A percentile compares a stretch with the other conserved stretches of the same genome.
These are phyloP conservation scores for Emiliania huxleyi DNA, from an alignment of 78 protist species.

Conservation along the genomic window DNA sequence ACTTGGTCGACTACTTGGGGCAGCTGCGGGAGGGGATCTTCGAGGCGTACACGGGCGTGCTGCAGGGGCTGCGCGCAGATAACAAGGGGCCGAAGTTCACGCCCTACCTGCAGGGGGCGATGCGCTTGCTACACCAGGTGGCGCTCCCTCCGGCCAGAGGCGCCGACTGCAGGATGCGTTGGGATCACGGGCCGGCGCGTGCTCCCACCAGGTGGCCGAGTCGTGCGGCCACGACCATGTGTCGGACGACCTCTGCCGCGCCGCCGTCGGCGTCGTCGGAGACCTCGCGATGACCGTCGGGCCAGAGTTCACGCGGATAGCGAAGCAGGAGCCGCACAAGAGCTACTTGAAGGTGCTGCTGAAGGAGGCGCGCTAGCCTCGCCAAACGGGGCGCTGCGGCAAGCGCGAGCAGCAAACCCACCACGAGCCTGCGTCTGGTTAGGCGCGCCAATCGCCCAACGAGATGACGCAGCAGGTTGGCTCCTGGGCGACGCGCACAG, in stretches of 20 bases:
- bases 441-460: no score
- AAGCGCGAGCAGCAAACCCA: no score
- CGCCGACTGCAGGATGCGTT: no score
- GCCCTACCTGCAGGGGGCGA: background rate
- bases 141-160: no score
- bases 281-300: constrained; percentile 29
- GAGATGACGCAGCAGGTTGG: no score
- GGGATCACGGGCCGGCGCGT: no score
- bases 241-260: background rate
- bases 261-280: constrained; percentile 42
- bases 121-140: background rate
- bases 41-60: constrained; percentile 77
- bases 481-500: no score
- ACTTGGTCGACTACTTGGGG: constrained; percentile 66
- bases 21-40: constrained; percentile 68
- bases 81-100: background rate
- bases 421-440: no score
- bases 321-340: background rate
- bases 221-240: background rate
- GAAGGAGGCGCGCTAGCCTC: no score
- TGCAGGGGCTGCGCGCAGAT: constrained; percentile 68
- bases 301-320: background rate
- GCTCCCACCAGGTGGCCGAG: background rate
- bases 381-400: no score
- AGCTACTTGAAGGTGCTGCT: background rate